Conservation (phyloP, 164 flowering plant species). For the Vitis amurensis region DNA sequence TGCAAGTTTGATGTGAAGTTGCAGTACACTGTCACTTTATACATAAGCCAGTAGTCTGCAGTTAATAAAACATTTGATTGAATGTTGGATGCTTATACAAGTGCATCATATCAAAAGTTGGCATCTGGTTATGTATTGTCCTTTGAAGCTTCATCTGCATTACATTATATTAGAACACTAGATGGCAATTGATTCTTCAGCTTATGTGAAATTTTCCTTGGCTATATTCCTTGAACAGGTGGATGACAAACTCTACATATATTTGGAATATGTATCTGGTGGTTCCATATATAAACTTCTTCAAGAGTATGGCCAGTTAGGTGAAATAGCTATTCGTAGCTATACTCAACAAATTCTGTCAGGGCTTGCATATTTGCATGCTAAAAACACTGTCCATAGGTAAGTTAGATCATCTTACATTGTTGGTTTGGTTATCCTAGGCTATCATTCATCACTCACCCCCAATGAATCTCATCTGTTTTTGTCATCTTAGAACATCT, state of each 20-base stretch:
- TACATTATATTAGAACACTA: neutral
- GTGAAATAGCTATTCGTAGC: conserved; percentile 62
- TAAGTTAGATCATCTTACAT: conserved; percentile 13
- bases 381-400: conserved; percentile 69
- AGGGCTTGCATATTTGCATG: conserved; percentile 80
- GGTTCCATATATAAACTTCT: conserved; percentile 80
- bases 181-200: neutral
- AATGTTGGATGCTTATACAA: neutral
- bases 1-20: neutral
- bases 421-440: neutral
- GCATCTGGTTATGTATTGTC: neutral
- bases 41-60: no score
- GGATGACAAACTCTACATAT: conserved; percentile 59
- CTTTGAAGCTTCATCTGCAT: neutral
- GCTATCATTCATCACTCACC: neutral
- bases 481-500: neutral
- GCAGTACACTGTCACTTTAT: neutral
- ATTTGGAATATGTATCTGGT: conserved; percentile 78
- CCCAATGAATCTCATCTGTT: neutral
- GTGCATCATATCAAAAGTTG: neutral
- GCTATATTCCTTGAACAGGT: conserved; percentile 33
- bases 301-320: conserved; percentile 71
- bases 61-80: no score
- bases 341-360: conserved; percentile 70
- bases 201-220: neutral